phyloP scores from a whole-genome alignment of 2,329 filamentous ascomycete genomes.

The Bipolaris victoriae region DNA sequence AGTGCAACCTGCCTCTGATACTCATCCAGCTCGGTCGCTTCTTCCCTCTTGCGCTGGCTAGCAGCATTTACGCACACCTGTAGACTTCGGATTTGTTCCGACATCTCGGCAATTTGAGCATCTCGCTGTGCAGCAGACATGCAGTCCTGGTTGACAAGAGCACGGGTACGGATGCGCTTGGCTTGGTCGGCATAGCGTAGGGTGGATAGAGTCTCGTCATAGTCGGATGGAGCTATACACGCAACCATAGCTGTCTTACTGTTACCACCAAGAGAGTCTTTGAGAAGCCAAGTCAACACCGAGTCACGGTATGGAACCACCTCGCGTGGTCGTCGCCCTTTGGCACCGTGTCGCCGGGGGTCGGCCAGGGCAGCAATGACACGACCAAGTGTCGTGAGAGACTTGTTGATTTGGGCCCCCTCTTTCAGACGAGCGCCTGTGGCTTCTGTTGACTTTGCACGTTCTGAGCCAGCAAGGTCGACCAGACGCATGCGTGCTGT shows the following conservation, averaged over 20 bases:
- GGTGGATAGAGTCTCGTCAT: constrained; percentile 95
- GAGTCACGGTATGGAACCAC: constrained; percentile 94
- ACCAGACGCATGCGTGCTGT: constrained; percentile 93
- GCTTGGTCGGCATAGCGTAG: constrained; percentile 97
- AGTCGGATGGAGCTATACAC: constrained; percentile 92
- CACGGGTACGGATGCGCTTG: constrained; percentile 93
- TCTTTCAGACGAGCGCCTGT: constrained; percentile 89
- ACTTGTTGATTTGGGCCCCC: constrained; percentile 99
- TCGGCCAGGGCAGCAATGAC: constrained; percentile 91
- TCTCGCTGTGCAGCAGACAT: constrained; percentile 92
- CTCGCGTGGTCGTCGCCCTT: constrained; percentile 57
- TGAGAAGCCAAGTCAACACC: constrained; percentile 82
- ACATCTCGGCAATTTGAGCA: constrained; percentile 92
- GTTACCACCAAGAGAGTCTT: constrained; percentile 95
- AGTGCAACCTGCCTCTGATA: constrained; percentile 89
- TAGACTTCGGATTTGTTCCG: constrained; percentile 86
- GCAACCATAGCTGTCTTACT: constrained; percentile 99
- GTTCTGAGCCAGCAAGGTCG: constrained; percentile 91
- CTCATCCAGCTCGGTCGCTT: constrained; percentile 85
- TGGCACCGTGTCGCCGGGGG: constrained; percentile 60
- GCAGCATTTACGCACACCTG: constrained; percentile 73
- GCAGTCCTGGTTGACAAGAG: constrained; percentile 93
- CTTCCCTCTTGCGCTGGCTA: constrained; percentile 73
- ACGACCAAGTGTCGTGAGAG: constrained; percentile 89
- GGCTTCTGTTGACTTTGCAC: constrained; percentile 93